These are phyloP conservation scores for Suillus fuscotomentosus DNA, from an alignment of 768 basidiomycete genomes.

Conservation along the genomic window DNA sequence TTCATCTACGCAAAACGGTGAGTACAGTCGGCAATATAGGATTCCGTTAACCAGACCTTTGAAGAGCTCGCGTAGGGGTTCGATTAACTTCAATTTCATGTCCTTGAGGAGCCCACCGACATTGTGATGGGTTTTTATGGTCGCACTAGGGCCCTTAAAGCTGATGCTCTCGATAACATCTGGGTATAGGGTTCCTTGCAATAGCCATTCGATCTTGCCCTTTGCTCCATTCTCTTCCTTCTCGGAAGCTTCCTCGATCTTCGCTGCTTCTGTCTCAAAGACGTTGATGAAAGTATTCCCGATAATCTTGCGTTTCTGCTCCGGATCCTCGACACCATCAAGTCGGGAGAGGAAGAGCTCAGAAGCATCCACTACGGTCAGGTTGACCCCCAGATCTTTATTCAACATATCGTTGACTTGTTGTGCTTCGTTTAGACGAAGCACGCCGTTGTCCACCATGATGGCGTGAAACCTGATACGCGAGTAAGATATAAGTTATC, in stretches of 20 bases:
- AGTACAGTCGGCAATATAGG: not conserved
- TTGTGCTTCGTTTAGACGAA: conserved; percentile 85
- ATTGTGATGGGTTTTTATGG: conserved; percentile 99
- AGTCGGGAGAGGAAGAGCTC: conserved; percentile 88
- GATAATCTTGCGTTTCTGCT: conserved; percentile 96
- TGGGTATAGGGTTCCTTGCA: conserved; percentile 97
- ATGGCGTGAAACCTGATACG: conserved; percentile 89
- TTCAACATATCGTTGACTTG: conserved; percentile 95
- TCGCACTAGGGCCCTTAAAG: conserved; percentile 98
- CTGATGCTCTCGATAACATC: conserved; percentile 99
- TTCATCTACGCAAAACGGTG: conserved; percentile 62
- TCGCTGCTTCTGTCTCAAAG: conserved; percentile 91
- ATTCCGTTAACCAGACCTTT: conserved; percentile 62
- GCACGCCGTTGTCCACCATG: conserved; percentile 99
- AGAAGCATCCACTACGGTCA: conserved; percentile 95
- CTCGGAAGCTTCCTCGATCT: conserved; percentile 81
- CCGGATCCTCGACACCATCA: conserved; percentile 93
- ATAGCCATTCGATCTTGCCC: conserved; percentile 93
- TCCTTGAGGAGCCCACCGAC: conserved; percentile 94
- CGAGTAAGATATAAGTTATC: conserved; percentile 1
- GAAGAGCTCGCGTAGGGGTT: conserved; percentile 96
- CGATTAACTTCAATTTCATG: conserved; percentile 99
- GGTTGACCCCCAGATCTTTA: conserved; percentile 90
- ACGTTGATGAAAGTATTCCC: conserved; percentile 99
- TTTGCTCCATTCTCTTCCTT: conserved; percentile 75